Base-by-base conservation (phyloP, 2,329 filamentous ascomycete species). In the Colletotrichum zoysiae region DNA sequence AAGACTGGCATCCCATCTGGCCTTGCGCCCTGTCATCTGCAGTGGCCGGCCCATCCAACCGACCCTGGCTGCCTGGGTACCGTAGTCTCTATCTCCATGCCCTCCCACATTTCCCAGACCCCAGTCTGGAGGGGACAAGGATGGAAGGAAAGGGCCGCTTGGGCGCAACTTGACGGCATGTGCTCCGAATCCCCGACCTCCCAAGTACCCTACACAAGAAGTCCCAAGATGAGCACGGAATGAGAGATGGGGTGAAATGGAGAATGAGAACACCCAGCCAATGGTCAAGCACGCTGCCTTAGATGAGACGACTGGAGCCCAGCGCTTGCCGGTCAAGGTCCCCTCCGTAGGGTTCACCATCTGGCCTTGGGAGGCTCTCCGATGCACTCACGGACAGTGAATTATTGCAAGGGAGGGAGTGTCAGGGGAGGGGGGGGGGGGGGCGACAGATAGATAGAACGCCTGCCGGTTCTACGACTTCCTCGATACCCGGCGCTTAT, bases 231-330 rank as follows among this genome's bases (percentile, higher is more conserved):
- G 67, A 65, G 51, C 60, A 73, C 61, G 46, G 67, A 44, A 60
- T 65, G 60, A 40, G 67, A 65, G 66, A 72, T 72, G 69, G 66
- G 70, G 62, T 71, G 70, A 59, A 56, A 73, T 71, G 66, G 62
- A 67, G 63, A 58, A 57, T 58, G 70, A 71, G 61, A 57, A 73
- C 55, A 64, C 33, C 57, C 61, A 66, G 61, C 61, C 61, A 70
- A 73, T 70, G 40, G 56, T 50, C 62, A 71, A 50, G n/a, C 50
- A 40, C 30, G 48, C 57, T 50, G 60, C 67, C 67, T 66, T 62
- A 67, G 61, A 73, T 73, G 70, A 73, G 70, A 73, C 70, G 67
- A 42, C 58, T 35, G 61, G 62, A 66, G 62, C 67, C 48, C 67
- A 71, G 70, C 50, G 40, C 66, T 55, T 70, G 44, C 42, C 65